Base-by-base conservation (phyloP, 176 grass and related monocot species). In the Raddia distichophylla region DNA sequence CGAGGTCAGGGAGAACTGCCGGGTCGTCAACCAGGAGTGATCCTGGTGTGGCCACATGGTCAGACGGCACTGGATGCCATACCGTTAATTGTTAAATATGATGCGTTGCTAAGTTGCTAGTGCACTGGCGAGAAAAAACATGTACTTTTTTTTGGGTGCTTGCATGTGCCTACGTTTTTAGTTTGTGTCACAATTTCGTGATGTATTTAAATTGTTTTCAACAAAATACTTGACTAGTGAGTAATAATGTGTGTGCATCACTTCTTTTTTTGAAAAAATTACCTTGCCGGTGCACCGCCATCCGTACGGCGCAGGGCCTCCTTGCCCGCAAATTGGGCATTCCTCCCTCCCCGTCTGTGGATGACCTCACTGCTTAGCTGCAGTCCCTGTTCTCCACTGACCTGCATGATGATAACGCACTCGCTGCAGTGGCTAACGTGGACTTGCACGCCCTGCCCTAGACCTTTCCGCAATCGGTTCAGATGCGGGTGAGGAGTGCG, bases 1-100 rank as follows among this genome's bases (percentile, higher is more conserved):
- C 12, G 74, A 97, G 86, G 57, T 97, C 84, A 82, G 94, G 54
- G 91, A 93, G 81, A 80, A 91, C 47, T 97, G 94, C 78, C 20
- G 88, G 61, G 76, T 91, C 57, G 81, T 97, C 7, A 97, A 97
- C 74, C 82, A 79, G 19, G 47, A 47, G 76, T 89, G 52, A 71
- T 35, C 0, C 6, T 73, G 19, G 46, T 5, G 57, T 45, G 74
- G 58, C 42, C 61, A 11, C 20, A 27, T 3, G 50, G 3, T 40
- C 33, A 4, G 34, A 60, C 7, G 42, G 19, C 61, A 53, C 48
- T 7, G 10, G 33, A 7, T 10, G 63, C 11, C 77, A 43, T 40
- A 50, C 27, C 27, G 27, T 27, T 27, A 37, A 5, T 32, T n/a
- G 67, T 58, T 2, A 27, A 27, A 27, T 27, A 3, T 67, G 40